A percentile compares a stretch with the other conserved stretches of the same genome.
Conservation (phyloP, 2,329 filamentous ascomycete species). For the Gaeumannomyces tritici region DNA sequence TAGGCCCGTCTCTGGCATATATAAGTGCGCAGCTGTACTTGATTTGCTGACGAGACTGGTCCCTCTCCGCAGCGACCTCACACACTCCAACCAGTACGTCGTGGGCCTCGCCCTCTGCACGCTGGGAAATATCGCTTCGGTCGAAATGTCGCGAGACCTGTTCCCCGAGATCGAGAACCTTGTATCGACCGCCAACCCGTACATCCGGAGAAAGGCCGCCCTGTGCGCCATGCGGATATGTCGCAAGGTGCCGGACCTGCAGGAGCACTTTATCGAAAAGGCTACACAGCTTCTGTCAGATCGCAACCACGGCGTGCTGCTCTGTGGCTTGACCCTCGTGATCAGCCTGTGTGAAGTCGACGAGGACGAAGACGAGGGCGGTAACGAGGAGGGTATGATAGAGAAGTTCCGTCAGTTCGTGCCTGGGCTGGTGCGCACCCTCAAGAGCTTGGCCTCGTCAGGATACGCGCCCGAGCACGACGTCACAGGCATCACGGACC, state of each 20-base stretch:
- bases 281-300: slow-evolving; percentile 80
- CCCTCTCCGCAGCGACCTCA: slow-evolving; percentile 60
- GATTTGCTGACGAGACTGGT: slow-evolving; percentile 20
- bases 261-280: slow-evolving; percentile 96
- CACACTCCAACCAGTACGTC: slow-evolving; percentile 97
- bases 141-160: slow-evolving; percentile 96
- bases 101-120: slow-evolving; percentile 94
- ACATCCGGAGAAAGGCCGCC: slow-evolving; percentile 92
- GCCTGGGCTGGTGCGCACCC: slow-evolving; percentile 75
- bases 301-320: slow-evolving; percentile 87
- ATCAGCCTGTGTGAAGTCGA: slow-evolving; percentile 91
- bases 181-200: slow-evolving; percentile 90
- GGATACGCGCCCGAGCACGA: slow-evolving; percentile 97
- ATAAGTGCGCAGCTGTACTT: neutral
- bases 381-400: slow-evolving; percentile 78
- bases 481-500: slow-evolving; percentile 95
- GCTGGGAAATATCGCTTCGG: slow-evolving; percentile 91
- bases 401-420: slow-evolving; percentile 85
- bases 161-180: slow-evolving; percentile 94
- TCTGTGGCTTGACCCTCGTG: slow-evolving; percentile 86
- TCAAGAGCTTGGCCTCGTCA: slow-evolving; percentile 88
- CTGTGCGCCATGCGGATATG: slow-evolving; percentile 99
- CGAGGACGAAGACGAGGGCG: slow-evolving; percentile 84
- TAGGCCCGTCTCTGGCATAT: neutral
- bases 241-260: slow-evolving; percentile 91